Percentiles rank a stretch among this genome's conserved stretches.
Conservation (phyloP, 495 filamentous ascomycete species). For the Penicillium bovifimosum region DNA sequence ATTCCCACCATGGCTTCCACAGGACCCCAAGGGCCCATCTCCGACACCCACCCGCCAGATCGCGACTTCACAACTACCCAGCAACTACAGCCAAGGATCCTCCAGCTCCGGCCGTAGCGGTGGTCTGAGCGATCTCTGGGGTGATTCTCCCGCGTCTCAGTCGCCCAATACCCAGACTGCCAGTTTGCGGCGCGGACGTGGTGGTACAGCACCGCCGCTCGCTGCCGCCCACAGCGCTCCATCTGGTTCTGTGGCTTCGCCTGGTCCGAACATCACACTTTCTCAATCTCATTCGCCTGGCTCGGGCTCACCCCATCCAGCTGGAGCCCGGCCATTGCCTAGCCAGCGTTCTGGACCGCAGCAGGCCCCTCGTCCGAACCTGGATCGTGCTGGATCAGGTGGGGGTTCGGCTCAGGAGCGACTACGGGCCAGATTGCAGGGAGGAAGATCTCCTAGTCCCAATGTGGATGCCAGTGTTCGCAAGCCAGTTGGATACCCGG, state of each 20-base stretch:
- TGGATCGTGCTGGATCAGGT: constrained; percentile 41
- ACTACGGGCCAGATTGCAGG: constrained; percentile 61
- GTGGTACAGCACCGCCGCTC: constrained; percentile 18
- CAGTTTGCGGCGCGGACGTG: constrained; percentile 50
- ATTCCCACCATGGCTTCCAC: constrained; percentile 84
- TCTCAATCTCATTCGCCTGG: constrained; percentile 16
- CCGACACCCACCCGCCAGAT: constrained; percentile 49
- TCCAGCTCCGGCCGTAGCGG: constrained; percentile 33
- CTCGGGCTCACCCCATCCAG: constrained; percentile 29
- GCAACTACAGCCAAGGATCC: constrained; percentile 34
- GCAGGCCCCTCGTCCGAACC: constrained; percentile 45
- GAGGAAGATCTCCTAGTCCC: constrained; percentile 42
- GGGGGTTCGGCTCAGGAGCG: constrained; percentile 56
- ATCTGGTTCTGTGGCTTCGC: constrained; percentile 13
- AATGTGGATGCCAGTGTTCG: constrained; percentile 32
- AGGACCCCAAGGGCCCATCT: constrained; percentile 69
- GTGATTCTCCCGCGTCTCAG: constrained; percentile 47
- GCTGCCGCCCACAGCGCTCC: constrained; percentile 18
- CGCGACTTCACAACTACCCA: constrained; percentile 47
- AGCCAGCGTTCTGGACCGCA: constrained; percentile 70
- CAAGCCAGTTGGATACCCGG: constrained; percentile 32
- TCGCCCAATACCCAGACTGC: constrained; percentile 45
- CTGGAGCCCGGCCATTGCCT: constrained; percentile 53
- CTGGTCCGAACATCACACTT: constrained; percentile 12
- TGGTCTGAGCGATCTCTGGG: constrained; percentile 79